Evolutionary conservation across 2,329 filamentous ascomycete genomes (phyloP), one percentile per base, ranked within the genome.

Genomic region (Aspergillus sp.): DNA sequence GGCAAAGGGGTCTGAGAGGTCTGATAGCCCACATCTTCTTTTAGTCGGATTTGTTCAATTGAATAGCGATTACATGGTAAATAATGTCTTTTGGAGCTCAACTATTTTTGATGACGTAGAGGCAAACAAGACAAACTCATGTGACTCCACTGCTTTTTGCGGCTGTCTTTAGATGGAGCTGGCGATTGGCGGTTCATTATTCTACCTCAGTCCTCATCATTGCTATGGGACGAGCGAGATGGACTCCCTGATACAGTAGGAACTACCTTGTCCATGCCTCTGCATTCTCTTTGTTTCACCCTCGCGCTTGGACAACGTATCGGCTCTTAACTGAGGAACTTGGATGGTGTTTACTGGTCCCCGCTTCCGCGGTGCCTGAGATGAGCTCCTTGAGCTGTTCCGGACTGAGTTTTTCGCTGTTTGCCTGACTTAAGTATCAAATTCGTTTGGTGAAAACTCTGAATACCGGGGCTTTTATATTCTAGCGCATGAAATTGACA

Each of bases 101-200:
- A 19, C 25, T 48, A 37, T 48, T 48, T 48, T 35, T 37, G 35
- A 63, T 62, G 61, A 63, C 55, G 61, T 57, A 21, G 45, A 51
- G 44, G 57, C 68, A 71, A 71, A 70, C 66, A 66, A 37, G 45
- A 44, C 65, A 70, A 71, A 70, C 62, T 57, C 69, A 70, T 66
- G 68, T 71, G 69, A 71, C 60, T 57, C 46, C 41, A 53, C 56
- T 57, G 52, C 55, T 54, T 67, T 62, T 62, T 12, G n/a, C 14
- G 23, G 9, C 8, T 25, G 27, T 31, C 27, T 19, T 21, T 9
- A 21, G 9, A 21, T 19, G 11, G 45, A 35, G 15, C 8, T 47
- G n/a, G 15, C 4, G 25, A 33, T 59, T 48, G 52, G 51, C 9
- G 27, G 27, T 31, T 31, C 27, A 31, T 31, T 31, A 31, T 31